Evolutionary conservation across 2,329 filamentous ascomycete species (phyloP), one percentile per base, ranked within the genome.

Genomic region (Aspergillus quadrilineatus): DNA sequence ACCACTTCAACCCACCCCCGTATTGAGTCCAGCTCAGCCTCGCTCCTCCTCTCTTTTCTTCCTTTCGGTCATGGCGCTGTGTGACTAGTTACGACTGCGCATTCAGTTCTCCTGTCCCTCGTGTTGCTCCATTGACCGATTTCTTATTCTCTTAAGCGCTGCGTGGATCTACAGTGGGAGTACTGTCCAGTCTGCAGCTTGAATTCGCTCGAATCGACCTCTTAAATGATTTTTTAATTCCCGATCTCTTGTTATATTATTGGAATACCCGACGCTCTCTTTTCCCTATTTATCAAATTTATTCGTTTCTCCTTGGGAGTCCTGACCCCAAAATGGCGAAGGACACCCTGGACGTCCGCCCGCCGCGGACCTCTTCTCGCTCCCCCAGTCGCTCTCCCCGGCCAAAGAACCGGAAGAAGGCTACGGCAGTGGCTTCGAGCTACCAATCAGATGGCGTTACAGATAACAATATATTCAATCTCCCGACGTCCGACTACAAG

Each of bases 401-500:
- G 26, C 69, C 73, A 14, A 74, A 73, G 64, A 71, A 67, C 55
- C 65, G 68, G 60, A 73, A 73, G 58, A 66, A 69, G 49, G 60
- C 52, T 9, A 50, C 67, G 8, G 56, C 66, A 7, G 73, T 71
- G 43, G 64, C 62, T 34, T 68, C 67, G 39, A 76, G 73, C 61
- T 80, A 80, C 68, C 71, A 69, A 44, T 81, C 79, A 17, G 77
- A 79, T 41, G 79, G 79, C 22, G 77, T 97, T 53, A 82, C 85
- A 63, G 90, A 99, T 79, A 88, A 97, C 78, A 92, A 97, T 80
- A 86, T 97, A 69, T 92, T 97, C 77, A 84, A 90, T 52, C 85
- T 99, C 22, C 90, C 92, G 36, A 77, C 83, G 56, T 88, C 86
- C 26, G 94, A 97, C 77, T 97, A 94, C 79, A 85, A 90, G 75